These are phyloP conservation scores for Cicer yamashitae DNA, from an alignment of 306 rosid species.

Conservation along the genomic window DNA sequence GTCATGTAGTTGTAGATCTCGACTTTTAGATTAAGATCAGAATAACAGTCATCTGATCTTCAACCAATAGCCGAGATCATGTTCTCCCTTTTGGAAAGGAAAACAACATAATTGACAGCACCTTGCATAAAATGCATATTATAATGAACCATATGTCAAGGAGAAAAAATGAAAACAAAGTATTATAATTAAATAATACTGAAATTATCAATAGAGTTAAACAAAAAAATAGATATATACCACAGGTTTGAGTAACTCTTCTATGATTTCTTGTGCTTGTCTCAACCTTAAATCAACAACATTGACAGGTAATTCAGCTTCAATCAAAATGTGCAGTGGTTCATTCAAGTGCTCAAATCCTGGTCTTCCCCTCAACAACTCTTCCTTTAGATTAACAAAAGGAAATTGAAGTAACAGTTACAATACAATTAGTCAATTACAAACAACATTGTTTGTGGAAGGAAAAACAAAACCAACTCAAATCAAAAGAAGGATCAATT, in stretches of 20 bases:
- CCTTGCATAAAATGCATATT: too few relatives aligned
- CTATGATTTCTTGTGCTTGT: constrained; percentile 89
- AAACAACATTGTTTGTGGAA: constrained; percentile 15
- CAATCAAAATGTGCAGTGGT: constrained; percentile 85
- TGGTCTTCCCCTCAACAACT: constrained; percentile 79
- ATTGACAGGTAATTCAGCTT: constrained; percentile 87
- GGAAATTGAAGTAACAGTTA: constrained; percentile 13
- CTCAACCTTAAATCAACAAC: constrained; percentile 75
- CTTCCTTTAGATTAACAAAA: constrained; percentile 66
- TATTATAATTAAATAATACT: not conserved
- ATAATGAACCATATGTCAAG: not conserved
- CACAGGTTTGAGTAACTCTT: constrained; percentile 91
- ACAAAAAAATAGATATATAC: constrained; percentile 46
- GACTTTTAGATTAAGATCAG: not conserved
- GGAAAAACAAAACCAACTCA: not conserved
- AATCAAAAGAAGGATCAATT: constrained; percentile 21
- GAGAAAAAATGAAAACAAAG: not conserved
- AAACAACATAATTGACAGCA: too few relatives aligned
- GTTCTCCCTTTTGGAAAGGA: too few relatives aligned
- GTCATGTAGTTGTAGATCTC: not conserved
- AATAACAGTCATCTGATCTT: not conserved
- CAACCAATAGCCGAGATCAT: not conserved
- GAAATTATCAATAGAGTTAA: constrained; percentile 27
- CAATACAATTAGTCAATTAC: not conserved
- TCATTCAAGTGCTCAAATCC: constrained; percentile 97